Evolutionary conservation across 495 filamentous ascomycete genomes (phyloP).

Genomic region (Choiromyces venosus): DNA sequence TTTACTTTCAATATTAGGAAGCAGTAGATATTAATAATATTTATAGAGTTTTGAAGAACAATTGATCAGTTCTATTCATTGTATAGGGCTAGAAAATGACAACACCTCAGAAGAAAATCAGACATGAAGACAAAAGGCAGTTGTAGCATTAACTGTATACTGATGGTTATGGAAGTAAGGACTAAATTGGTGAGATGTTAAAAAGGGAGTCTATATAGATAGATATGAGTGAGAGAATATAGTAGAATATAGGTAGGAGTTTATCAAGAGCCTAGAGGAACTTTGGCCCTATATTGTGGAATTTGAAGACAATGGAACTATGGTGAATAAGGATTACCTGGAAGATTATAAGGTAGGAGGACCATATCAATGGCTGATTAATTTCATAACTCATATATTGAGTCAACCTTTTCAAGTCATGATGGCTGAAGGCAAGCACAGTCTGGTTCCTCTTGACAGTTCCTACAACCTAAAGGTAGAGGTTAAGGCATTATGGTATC

Average conservation of each 20-base stretch:
- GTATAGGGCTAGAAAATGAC: too few species aligned
- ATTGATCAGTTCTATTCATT: too few species aligned
- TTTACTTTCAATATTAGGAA: too few species aligned
- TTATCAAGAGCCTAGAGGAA: not conserved
- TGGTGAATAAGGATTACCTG: not conserved
- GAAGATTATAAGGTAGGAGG: not conserved
- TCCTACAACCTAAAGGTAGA: not conserved
- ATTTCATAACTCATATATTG: not conserved
- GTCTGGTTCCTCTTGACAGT: not conserved
- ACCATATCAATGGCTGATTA: not conserved
- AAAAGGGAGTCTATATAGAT: slow-evolving; percentile 12
- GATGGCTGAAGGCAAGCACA: not conserved
- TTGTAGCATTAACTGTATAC: not conserved
- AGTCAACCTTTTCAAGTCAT: not conserved
- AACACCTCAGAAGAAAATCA: too few species aligned
- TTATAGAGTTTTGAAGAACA: too few species aligned
- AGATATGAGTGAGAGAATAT: slow-evolving; percentile 4
- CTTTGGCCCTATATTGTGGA: not conserved
- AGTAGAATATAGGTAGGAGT: not conserved
- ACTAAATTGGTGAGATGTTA: not conserved
- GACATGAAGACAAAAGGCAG: not conserved
- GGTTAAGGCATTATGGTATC: not conserved
- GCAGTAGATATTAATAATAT: too few species aligned
- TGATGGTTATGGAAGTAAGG: slow-evolving; percentile 1
- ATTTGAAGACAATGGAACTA: not conserved